Base-by-base conservation (phyloP, 306 rosid species). In the Senna siamea region DNA sequence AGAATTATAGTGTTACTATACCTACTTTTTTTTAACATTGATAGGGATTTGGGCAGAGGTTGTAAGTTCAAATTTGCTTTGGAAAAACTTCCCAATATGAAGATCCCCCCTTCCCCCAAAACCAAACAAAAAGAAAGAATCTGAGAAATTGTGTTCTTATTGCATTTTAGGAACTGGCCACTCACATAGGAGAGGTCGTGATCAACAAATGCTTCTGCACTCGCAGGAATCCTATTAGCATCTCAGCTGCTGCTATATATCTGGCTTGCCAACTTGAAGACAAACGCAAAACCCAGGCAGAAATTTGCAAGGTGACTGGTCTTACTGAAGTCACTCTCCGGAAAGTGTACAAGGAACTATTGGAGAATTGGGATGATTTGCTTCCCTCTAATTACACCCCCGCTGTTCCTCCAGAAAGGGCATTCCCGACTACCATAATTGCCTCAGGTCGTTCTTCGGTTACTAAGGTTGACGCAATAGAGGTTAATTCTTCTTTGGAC, bases 151-250 rank as follows among this genome's bases (percentile, higher is more conserved):
- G 35, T 52, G 19, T 52, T 37, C 54, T 5, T 40, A 0, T 44
- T 2, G 66, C 44, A 11, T 84, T 85, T 74, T 46, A 88, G 99
- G 97, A 89, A 85, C 85, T 94, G 77, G 97, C 97, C 32, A 92
- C 99, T 73, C 99, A 92, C 78, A 91, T 94, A 20, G 97, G 97
- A 58, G 97, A 94, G 81, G 97, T 92, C 8, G 99, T 94, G 77
- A 92, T 94, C 85, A 94, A 94, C 85, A 92, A 94, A 85, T 94
- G 99, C 89, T 94, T 94, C 87, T 94, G 99, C 89, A 94, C 97
- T 50, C 90, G 97, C 67, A 84, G 96, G 67, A 94, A 87, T 74
- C 99, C 99, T 35, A 94, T 94, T 62, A 94, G 99, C 87, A 94
- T 94, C 72, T 94, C 96, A 6, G 99, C 96, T 1, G 97, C 96